Base-by-base conservation (phyloP, 257 asterid species). In the Cordia subcordata region DNA sequence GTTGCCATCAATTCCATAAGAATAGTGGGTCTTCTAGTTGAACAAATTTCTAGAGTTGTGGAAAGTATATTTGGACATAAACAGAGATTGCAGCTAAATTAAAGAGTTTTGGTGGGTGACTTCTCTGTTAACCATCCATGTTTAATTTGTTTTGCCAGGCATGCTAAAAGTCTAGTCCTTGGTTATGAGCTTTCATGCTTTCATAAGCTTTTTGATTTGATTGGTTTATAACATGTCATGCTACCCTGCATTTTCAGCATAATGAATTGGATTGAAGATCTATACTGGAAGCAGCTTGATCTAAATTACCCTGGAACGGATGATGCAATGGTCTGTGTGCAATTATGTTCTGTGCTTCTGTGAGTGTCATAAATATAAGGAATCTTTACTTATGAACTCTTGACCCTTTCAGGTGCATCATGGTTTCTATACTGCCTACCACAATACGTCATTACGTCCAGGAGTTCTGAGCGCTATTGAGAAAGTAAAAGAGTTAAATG, bases 261-360 rank as follows among this genome's bases (percentile, higher is more conserved):
- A 67, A 94, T 83, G 73, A 93, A 93, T 68, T 93, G 99, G 99
- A 79, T 93, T 71, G 95, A 75, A 74, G 97, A 93, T 81, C 77
- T 93, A 78, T 87, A 56, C 79, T 93, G 99, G 99, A 93, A 89
- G 82, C 99, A 93, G 81, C 87, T 87, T 32, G 97, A 90, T 78
- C 63, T 81, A 44, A 77, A 84, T 78, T 93, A 82, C 69, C 97
- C 96, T 23, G 99, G 97, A 73, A 83, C 78, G 65, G 90, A 87
- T 65, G 87, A 77, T 71, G 92, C 97, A 59, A 89, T 83, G 99
- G 99, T 93, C 20, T 19, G 75, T 67, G 64, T 61, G 47, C 37
- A 62, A 46, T 39, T 62, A 21, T 23, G 39, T 62, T 57, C 3
- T 21, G 35, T 32, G 14, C 13, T 32, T 15, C 44, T n/a, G 16